Evolutionary conservation across 352 stramenopile genomes (phyloP).

Genomic region (Detonula confervacea): DNA sequence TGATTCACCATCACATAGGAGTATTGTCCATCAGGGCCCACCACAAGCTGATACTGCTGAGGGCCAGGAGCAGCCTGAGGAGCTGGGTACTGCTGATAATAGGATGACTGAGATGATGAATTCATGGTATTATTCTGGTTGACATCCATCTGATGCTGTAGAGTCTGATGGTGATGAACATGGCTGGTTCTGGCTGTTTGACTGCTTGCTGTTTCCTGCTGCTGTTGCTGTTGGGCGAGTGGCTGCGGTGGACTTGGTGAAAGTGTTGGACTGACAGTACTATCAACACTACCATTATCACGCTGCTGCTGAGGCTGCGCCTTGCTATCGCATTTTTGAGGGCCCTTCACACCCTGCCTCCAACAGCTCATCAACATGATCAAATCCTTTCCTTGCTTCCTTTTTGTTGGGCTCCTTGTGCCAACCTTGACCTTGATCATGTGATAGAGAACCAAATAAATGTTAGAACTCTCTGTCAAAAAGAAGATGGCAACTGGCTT

Average conservation of each 20-base stretch:
- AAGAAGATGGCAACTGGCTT: no score
- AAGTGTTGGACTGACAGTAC: conserved; percentile 5
- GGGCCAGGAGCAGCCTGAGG: conserved; percentile 24
- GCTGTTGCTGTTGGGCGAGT: not conserved
- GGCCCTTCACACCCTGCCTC: conserved; percentile 66
- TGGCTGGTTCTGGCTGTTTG: conserved; percentile 28
- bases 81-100: conserved; percentile 34
- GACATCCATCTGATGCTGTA: conserved; percentile 22
- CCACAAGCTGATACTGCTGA: conserved; percentile 66
- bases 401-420: conserved; percentile 60
- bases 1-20: conserved; percentile 71
- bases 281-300: not conserved
- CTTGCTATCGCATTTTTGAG: no score
- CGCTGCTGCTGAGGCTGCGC: not conserved
- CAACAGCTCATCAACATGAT: conserved; percentile 76
- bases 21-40: conserved; percentile 77
- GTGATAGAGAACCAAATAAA: no score
- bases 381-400: conserved; percentile 80
- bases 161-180: conserved; percentile 11
- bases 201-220: conserved; percentile 1
- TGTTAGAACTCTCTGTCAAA: no score
- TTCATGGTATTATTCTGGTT: conserved; percentile 3
- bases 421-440: conserved; percentile 73
- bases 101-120: conserved; percentile 8
- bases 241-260: conserved; percentile 14